Evolutionary conservation across 768 basidiomycete species (phyloP).

Genomic region (Panaeolus cyanescens): DNA sequence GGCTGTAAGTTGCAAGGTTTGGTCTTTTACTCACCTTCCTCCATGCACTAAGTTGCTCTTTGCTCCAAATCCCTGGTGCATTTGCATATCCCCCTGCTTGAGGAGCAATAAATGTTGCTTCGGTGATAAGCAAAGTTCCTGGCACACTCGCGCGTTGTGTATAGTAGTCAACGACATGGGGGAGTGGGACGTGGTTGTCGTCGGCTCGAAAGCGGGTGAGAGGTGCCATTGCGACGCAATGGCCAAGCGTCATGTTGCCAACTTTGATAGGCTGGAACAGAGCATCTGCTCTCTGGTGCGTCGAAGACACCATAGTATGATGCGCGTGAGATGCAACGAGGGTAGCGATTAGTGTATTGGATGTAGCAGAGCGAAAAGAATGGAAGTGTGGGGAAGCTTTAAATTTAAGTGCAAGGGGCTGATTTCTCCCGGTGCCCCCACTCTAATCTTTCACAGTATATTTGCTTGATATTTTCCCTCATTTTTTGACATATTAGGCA

Average conservation of each 20-base stretch:
- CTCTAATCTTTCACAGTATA: too few species aligned
- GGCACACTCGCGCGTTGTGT: constrained; percentile 44
- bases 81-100: constrained; percentile 49
- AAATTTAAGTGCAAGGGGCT: too few species aligned
- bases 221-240: constrained; percentile 58
- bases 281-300: constrained; percentile 25
- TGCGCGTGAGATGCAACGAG: too few species aligned
- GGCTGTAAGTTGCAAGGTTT: not conserved
- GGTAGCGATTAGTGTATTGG: too few species aligned
- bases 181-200: constrained; percentile 34
- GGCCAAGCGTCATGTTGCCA: constrained; percentile 41
- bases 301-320: not conserved
- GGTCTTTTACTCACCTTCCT: constrained; percentile 40
- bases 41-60: constrained; percentile 61
- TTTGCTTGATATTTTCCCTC: too few species aligned
- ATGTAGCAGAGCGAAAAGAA: too few species aligned
- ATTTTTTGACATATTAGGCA: too few species aligned
- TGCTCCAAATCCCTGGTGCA: constrained; percentile 67
- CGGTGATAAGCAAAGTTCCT: constrained; percentile 58
- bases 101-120: constrained; percentile 54
- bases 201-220: constrained; percentile 47
- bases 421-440: too few species aligned
- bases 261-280: constrained; percentile 47
- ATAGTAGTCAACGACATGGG: constrained; percentile 47
- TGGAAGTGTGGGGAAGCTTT: too few species aligned